Base-by-base conservation (phyloP, 2,329 filamentous ascomycete genomes). In the Chalara sp. region DNA sequence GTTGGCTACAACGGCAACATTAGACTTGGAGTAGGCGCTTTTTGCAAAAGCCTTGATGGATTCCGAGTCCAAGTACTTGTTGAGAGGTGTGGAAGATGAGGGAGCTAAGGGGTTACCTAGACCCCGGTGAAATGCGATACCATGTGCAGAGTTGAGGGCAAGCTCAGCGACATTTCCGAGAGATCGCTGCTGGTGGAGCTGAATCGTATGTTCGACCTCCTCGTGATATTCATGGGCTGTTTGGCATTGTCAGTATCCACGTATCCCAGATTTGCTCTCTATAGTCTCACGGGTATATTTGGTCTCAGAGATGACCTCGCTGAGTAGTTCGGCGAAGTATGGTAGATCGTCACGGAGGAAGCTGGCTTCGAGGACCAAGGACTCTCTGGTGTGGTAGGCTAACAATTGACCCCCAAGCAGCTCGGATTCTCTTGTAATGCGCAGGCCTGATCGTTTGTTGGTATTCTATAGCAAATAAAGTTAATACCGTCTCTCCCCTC, bases 261-360 rank as follows among this genome's bases (percentile, higher is more conserved):
- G 40, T 32, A 11, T n/a, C 41, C 43, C 32, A 50, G 50, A 63
- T 46, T 59, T 6, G 6, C 40, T 21, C 30, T 32, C 28, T 5
- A 8, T 30, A 40, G n/a, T 70, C 81, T 72, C 73, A 87, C 83
- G 77, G 58, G 84, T 83, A 71, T 89, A 99, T 74, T 89, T 93
- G 62, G 92, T 95, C 72, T 88, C 76, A 55, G 86, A 84, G 65
- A 93, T 79, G 64, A 96, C 87, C 78, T 99, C 95, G 66, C 86
- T 89, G 62, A 99, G 81, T 59, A 99, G 80, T 78, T 99, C 93
- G 65, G 90, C 83, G 71, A 96, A 99, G 81, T 97, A 99, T 61
- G 93, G 93, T 61, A 99, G 83, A 70, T 99, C 91, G 69, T 93
- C 84, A 68, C 89, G 84, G 61, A 99, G 83, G 80, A 99, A 99